Evolutionary conservation across 1,284 basidiomycete genomes (phyloP).

Genomic region (Inonotus hispidus): DNA sequence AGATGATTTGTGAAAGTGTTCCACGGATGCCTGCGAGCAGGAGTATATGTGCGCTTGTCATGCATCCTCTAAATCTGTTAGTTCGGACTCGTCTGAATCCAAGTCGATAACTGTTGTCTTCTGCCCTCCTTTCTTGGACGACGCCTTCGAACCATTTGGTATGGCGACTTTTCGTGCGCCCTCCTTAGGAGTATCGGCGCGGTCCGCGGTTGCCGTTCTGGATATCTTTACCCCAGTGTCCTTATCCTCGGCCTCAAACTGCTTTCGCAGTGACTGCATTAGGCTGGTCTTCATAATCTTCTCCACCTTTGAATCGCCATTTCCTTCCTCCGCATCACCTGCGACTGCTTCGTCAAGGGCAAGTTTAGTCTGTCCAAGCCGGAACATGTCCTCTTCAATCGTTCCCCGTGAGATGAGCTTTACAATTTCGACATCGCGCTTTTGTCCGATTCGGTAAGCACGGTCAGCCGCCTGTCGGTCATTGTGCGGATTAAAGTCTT

Average conservation of each 20-base stretch:
- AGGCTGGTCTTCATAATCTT: conserved; percentile 76
- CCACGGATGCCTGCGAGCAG: neutral
- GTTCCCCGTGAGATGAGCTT: conserved; percentile 91
- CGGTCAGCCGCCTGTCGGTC: conserved; percentile 97
- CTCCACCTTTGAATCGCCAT: conserved; percentile 61
- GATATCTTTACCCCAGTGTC: conserved; percentile 15
- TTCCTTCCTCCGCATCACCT: conserved; percentile 59
- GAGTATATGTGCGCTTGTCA: neutral
- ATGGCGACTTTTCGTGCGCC: neutral
- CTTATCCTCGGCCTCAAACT: conserved; percentile 44
- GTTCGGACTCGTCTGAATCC: conserved; percentile 12
- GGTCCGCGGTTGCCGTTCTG: neutral
- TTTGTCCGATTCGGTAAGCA: conserved; percentile 97
- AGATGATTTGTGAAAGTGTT: neutral
- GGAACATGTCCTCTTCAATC: conserved; percentile 94
- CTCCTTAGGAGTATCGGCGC: neutral
- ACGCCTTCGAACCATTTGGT: neutral
- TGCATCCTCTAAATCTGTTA: conserved; percentile 17
- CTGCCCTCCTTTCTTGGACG: neutral
- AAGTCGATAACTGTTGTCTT: neutral
- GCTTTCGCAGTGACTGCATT: conserved; percentile 74
- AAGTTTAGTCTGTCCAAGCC: conserved; percentile 86
- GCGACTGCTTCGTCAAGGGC: conserved; percentile 91
- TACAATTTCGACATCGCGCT: conserved; percentile 85
- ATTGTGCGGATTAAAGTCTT: conserved; percentile 93